phyloP scores from a whole-genome alignment of 768 basidiomycete species.

The Tulasnella sp. region DNA sequence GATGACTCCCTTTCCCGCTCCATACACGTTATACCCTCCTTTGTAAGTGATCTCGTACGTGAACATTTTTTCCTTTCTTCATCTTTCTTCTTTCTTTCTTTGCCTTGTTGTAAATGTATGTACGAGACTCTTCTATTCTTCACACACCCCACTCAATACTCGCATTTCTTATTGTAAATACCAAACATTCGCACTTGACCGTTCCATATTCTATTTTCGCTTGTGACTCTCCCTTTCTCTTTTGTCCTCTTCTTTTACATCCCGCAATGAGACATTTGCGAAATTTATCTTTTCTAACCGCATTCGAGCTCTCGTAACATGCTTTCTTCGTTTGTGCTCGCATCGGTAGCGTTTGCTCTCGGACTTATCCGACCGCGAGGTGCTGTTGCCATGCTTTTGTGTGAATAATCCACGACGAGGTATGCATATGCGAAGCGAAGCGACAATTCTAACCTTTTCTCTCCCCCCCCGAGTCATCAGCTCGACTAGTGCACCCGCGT shows the following conservation, averaged over 20 bases:
- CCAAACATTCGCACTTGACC: neutral
- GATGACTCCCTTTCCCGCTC: neutral
- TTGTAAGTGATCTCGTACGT: neutral
- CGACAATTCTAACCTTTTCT: neutral
- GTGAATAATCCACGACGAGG: too few species aligned
- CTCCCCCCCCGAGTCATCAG: neutral
- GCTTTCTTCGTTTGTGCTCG: neutral
- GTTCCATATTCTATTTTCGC: neutral
- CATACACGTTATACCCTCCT: neutral
- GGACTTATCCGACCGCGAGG: neutral
- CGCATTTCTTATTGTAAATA: slow-evolving; percentile 3
- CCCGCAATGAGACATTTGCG: neutral
- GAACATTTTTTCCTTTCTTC: neutral
- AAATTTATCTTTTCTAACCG: neutral
- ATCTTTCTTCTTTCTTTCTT: neutral
- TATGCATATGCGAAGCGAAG: neutral
- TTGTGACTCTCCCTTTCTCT: neutral
- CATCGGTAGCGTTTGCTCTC: neutral
- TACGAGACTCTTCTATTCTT: neutral
- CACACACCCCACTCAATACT: neutral
- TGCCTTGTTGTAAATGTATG: neutral
- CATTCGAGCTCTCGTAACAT: neutral
- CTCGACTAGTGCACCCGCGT: neutral
- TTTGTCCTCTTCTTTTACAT: neutral
- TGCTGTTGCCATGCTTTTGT: neutral